phyloP scores from a whole-genome alignment of 2,329 filamentous ascomycete species.

The Dactylellina cionopaga region DNA sequence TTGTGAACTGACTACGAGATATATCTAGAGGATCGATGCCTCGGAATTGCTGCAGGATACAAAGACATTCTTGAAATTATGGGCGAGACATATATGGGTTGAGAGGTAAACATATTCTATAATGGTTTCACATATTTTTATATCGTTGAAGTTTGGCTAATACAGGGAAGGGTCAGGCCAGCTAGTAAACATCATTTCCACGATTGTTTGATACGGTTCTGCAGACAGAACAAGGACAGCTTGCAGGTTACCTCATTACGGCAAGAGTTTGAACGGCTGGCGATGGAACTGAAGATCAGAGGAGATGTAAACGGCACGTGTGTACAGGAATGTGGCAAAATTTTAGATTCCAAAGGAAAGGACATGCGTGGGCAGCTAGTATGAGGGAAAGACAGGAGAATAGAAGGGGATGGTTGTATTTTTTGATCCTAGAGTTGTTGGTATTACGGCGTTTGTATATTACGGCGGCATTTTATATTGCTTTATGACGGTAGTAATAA shows the following conservation, averaged over 20 bases:
- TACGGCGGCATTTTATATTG: neutral
- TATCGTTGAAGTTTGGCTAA: neutral
- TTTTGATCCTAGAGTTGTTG: neutral
- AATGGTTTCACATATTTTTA: neutral
- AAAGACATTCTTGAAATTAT: constrained; percentile 14
- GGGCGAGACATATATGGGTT: constrained; percentile 17
- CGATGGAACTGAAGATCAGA: neutral
- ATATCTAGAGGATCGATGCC: neutral
- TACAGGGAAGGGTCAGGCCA: neutral
- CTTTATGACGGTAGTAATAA: too few relatives aligned
- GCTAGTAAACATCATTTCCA: constrained; percentile 21
- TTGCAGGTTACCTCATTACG: neutral
- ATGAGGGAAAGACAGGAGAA: too few relatives aligned
- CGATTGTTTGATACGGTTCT: constrained; percentile 34
- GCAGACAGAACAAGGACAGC: constrained; percentile 9
- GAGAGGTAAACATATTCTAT: constrained; percentile 12
- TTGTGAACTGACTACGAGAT: too few relatives aligned
- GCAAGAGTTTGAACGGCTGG: constrained; percentile 14
- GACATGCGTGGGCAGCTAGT: neutral
- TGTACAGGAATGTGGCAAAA: neutral
- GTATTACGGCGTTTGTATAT: neutral
- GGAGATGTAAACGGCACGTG: neutral
- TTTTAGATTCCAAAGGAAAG: neutral
- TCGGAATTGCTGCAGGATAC: neutral
- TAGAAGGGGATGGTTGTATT: neutral